phyloP scores from a whole-genome alignment of 1,139 yeast species.

The Candida freyschussii region DNA sequence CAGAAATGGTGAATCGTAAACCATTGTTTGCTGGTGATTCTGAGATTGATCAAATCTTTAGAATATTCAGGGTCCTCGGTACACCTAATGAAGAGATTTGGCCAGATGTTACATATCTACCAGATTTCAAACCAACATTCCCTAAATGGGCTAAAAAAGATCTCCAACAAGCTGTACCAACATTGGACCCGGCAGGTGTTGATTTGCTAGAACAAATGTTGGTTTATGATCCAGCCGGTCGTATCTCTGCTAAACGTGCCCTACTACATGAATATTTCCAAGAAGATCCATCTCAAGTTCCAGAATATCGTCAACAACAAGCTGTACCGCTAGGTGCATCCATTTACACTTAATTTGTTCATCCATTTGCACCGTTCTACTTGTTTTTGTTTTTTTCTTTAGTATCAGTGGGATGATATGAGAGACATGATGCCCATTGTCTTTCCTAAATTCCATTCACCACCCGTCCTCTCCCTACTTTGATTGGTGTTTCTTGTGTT shows the following conservation, averaged over 20 bases:
- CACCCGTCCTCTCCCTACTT: too few relatives aligned
- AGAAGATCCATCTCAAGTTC: conserved; percentile 36
- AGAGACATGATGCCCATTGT: too few relatives aligned
- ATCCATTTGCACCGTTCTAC: neutral
- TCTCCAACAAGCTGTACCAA: conserved; percentile 69
- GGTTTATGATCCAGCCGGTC: conserved; percentile 87
- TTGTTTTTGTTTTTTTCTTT: neutral
- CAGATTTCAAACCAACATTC: conserved; percentile 92
- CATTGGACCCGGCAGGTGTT: conserved; percentile 75
- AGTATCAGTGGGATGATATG: too few relatives aligned
- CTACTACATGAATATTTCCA: conserved; percentile 85
- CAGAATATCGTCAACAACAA: conserved; percentile 24
- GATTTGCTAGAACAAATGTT: conserved; percentile 77
- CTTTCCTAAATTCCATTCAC: too few relatives aligned
- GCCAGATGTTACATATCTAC: conserved; percentile 95
- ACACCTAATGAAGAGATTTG: conserved; percentile 92
- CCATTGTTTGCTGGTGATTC: conserved; percentile 97
- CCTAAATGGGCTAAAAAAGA: conserved; percentile 89
- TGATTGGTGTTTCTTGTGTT: too few relatives aligned
- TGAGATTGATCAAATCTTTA: conserved; percentile 94
- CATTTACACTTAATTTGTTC: conserved; percentile 22
- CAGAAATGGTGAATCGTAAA: conserved; percentile 95
- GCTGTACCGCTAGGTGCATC: conserved; percentile 27
- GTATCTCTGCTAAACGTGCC: conserved; percentile 94
- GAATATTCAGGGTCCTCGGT: conserved; percentile 88